A percentile compares a stretch with the other conserved stretches of the same genome.
Conservation (phyloP, 2,329 filamentous ascomycete species). For the Hypoxylon sp. region DNA sequence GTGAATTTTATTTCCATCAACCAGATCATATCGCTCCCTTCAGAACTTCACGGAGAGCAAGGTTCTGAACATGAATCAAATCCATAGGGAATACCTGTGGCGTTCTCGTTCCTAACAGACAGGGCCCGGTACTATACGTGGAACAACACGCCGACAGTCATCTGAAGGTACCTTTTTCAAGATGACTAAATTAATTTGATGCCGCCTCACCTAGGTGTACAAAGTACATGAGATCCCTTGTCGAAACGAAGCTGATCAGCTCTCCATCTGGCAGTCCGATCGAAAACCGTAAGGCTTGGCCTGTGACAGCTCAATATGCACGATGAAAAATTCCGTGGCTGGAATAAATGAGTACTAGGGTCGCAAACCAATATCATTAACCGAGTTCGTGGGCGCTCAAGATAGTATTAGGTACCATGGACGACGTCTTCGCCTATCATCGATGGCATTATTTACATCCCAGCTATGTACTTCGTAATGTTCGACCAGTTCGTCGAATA, state of each 20-base stretch:
- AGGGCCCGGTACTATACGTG: slow-evolving; percentile 5
- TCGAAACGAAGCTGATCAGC: slow-evolving; percentile 24
- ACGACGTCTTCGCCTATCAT: slow-evolving; percentile 25
- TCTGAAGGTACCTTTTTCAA: slow-evolving; percentile 7
- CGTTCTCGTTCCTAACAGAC: slow-evolving; percentile 1
- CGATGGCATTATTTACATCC: slow-evolving; percentile 12
- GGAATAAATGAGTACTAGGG: slow-evolving; percentile 29
- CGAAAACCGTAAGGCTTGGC: slow-evolving; percentile 35
- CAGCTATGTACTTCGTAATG: slow-evolving; percentile 9
- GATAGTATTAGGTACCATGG: not conserved
- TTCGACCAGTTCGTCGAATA: slow-evolving; percentile 1
- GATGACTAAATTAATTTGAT: slow-evolving; percentile 23
- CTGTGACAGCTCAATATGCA: slow-evolving; percentile 31
- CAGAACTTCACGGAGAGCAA: not conserved
- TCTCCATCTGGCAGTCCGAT: slow-evolving; percentile 28
- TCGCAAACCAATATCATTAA: slow-evolving; percentile 37
- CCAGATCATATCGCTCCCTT: slow-evolving; percentile 6
- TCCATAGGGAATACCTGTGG: not conserved
- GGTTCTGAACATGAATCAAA: not conserved
- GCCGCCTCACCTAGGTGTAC: slow-evolving; percentile 40
- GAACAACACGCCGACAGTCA: slow-evolving; percentile 1
- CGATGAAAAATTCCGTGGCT: slow-evolving; percentile 27
- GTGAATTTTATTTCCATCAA: slow-evolving; percentile 30
- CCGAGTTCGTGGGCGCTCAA: slow-evolving; percentile 40
- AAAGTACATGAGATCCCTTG: slow-evolving; percentile 14